phyloP scores from a whole-genome alignment of 129 eudicot genomes.

The Mikania micrantha region DNA sequence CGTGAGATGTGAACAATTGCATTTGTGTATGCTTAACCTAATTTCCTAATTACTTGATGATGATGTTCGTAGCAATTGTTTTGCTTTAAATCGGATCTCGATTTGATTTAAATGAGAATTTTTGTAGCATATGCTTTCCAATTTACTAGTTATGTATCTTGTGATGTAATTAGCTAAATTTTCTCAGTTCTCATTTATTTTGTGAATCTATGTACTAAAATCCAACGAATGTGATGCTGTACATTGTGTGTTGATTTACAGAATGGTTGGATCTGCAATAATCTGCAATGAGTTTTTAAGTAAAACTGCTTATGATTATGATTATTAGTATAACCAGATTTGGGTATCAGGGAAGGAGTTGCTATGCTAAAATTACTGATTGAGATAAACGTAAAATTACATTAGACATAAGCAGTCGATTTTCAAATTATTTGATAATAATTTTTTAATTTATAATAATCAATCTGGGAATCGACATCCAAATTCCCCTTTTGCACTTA shows the following conservation, averaged over 20 bases:
- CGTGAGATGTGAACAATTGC: slow-evolving; percentile 10
- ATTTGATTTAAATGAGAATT: neutral
- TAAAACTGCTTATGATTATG: neutral
- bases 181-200: neutral
- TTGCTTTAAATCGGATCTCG: slow-evolving; percentile 18
- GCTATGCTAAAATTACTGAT: no score
- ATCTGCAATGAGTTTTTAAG: neutral
- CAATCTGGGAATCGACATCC: neutral
- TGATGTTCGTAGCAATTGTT: neutral
- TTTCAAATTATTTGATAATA: neutral
- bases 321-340: neutral
- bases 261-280: neutral
- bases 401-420: neutral
- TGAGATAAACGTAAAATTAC: neutral
- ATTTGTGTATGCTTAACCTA: neutral
- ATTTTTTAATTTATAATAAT: neutral
- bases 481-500: neutral
- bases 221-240: neutral
- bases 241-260: neutral
- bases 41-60: neutral
- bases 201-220: neutral
- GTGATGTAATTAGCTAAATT: neutral
- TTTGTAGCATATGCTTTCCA: slow-evolving; percentile 8
- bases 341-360: neutral
- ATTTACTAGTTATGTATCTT: neutral